phyloP scores from a whole-genome alignment of 2,329 filamentous ascomycete genomes.

The Talaromyces sp. region DNA sequence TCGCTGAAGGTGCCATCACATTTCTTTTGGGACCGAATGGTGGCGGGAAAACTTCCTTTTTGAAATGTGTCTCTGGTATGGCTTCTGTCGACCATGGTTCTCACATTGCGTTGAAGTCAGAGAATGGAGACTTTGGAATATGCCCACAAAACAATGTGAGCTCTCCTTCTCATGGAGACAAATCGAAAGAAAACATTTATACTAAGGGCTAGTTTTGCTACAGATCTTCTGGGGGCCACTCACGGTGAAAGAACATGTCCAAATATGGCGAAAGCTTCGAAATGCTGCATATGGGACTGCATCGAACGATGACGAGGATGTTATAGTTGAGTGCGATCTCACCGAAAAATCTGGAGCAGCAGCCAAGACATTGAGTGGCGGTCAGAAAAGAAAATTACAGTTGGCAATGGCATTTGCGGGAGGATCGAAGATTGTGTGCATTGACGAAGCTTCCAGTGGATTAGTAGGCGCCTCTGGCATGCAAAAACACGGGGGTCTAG shows the following conservation, averaged over 20 bases:
- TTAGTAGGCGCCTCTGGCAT: constrained; percentile 39
- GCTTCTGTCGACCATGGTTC: constrained; percentile 38
- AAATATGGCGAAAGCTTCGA: constrained; percentile 51
- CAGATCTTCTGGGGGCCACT: constrained; percentile 73
- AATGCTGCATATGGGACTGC: neutral
- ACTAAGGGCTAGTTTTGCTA: too few species aligned
- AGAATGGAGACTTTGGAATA: constrained; percentile 61
- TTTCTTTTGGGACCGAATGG: constrained; percentile 86
- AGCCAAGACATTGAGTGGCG: constrained; percentile 77
- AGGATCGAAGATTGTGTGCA: constrained; percentile 80
- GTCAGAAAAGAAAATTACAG: constrained; percentile 89
- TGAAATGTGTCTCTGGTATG: constrained; percentile 82
- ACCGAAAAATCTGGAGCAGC: constrained; percentile 67
- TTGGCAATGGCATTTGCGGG: constrained; percentile 94
- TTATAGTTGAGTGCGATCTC: constrained; percentile 72
- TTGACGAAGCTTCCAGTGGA: constrained; percentile 87
- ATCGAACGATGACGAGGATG: constrained; percentile 32
- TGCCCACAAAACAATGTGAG: constrained; percentile 87
- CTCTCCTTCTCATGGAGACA: neutral
- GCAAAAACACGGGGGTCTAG: neutral
- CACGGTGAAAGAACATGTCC: constrained; percentile 79
- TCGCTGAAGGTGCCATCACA: constrained; percentile 75
- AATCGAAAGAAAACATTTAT: neutral
- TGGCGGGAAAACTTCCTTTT: constrained; percentile 82
- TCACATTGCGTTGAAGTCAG: constrained; percentile 5